phyloP scores from a whole-genome alignment of 176 grass and related monocot genomes.

The Elaeis guineensis region DNA sequence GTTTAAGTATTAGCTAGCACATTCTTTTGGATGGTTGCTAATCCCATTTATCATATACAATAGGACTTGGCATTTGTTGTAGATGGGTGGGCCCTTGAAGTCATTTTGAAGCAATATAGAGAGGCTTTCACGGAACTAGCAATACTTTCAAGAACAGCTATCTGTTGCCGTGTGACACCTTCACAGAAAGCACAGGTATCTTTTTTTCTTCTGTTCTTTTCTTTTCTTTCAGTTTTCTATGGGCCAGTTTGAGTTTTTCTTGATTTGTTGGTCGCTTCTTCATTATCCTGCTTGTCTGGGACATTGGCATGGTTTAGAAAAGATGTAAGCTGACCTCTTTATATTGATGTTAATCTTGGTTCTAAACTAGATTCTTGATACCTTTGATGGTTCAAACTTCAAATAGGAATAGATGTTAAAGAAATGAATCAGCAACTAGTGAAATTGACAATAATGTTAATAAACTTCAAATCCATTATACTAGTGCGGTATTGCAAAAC shows the following conservation, averaged over 20 bases:
- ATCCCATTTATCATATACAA: slow-evolving; percentile 23
- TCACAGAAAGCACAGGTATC: slow-evolving; percentile 88
- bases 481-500: too few relatives aligned
- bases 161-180: slow-evolving; percentile 82
- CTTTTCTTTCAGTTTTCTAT: not conserved
- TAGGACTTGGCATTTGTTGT: slow-evolving; percentile 85
- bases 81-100: slow-evolving; percentile 89
- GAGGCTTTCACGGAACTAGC: slow-evolving; percentile 65
- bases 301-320: too few relatives aligned
- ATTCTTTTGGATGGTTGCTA: too few relatives aligned
- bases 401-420: too few relatives aligned
- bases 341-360: too few relatives aligned
- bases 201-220: slow-evolving; percentile 11
- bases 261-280: not conserved
- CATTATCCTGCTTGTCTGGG: not conserved
- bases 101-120: slow-evolving; percentile 71
- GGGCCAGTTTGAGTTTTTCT: not conserved
- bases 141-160: slow-evolving; percentile 73
- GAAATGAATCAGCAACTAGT: too few relatives aligned
- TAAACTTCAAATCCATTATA: too few relatives aligned
- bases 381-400: too few relatives aligned
- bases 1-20: too few relatives aligned
- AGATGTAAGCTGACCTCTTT: too few relatives aligned
- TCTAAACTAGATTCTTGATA: too few relatives aligned
- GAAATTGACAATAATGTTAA: too few relatives aligned